Evolutionary conservation across 2,329 filamentous ascomycete genomes (phyloP), one percentile per base, ranked within the genome.

Genomic region (Sporothrix globosa): DNA sequence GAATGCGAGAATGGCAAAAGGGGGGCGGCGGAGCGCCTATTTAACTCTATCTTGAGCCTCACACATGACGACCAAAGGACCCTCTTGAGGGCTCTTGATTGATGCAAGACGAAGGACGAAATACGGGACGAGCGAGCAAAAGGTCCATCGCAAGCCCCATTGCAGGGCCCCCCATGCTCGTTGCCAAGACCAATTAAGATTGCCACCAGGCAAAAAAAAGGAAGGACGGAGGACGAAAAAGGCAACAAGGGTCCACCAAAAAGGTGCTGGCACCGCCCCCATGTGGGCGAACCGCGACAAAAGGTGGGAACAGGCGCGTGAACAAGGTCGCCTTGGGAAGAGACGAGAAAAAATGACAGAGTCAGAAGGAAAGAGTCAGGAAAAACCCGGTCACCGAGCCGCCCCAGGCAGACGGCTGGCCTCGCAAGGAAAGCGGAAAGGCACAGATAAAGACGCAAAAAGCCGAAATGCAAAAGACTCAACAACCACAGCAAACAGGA

Each of bases 141-240:
- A 53, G 19, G 14, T 44, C 34, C 58, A 44, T 61, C n/a, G 58
- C 34, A 61, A 30, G 41, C 10, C 56, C 56, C 56, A 61, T 44
- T n/a, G 34, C 30, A 44, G n/a, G 11, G 3, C 56, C 56, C 56
- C 21, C 56, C 56, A 24, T 61, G 56, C 39, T 44, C 39, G 34
- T 61, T 61, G 56, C 56, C 56, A 61, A 61, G 56, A 10, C 34
- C 56, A 48, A 65, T 30, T 48, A 48, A 65, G 60, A 65, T 65
- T 65, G 41, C 41, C 60, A 30, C 60, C 39, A 48, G 21, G 6
- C 30, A 65, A 65, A 48, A 41, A 14, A 48, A 48, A 41, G 21
- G 10, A 48, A 65, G 24, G 6, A 46, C 3, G 41, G 48, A 48
- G 24, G 21, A 48, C n/a, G 4, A 24, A 46, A 24, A 48, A 48